Percentiles rank a stretch among this genome's conserved stretches.
These are phyloP conservation scores for Bolboschoenoplectus hybrid DNA, from an alignment of 202 grass and related monocot genomes.

Conservation along the genomic window DNA sequence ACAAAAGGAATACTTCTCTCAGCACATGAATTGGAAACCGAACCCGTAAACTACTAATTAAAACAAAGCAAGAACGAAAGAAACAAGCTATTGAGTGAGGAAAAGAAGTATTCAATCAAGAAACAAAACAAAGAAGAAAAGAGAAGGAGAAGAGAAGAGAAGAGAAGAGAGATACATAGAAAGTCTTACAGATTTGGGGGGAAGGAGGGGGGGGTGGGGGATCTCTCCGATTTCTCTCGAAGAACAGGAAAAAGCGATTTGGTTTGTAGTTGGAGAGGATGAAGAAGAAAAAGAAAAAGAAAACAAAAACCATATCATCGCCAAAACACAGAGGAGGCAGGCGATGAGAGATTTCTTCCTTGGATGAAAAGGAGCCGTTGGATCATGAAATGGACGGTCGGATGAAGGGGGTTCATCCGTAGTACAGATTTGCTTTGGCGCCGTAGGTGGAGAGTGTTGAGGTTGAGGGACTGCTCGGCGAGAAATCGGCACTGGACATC, in stretches of 20 bases:
- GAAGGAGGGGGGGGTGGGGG: too few species aligned
- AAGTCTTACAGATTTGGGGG: constrained; percentile 24
- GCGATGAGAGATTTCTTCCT: not conserved
- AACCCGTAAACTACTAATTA: not conserved
- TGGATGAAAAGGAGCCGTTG: not conserved
- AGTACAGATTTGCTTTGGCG: constrained; percentile 5
- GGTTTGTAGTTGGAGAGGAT: not conserved
- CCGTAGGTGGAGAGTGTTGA: not conserved
- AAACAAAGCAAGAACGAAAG: not conserved
- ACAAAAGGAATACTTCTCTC: not conserved
- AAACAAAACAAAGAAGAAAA: not conserved
- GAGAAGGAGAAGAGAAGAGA: too few species aligned
- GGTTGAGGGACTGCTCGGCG: not conserved
- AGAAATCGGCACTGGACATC: not conserved
- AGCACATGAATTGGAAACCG: not conserved
- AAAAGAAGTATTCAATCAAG: not conserved
- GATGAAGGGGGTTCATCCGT: not conserved
- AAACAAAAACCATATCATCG: not conserved
- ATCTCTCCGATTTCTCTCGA: not conserved
- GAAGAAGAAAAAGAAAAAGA: not conserved
- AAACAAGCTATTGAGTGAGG: constrained; percentile 6
- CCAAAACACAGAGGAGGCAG: not conserved
- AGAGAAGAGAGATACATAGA: not conserved
- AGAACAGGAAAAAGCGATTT: constrained; percentile 12
- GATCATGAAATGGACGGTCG: constrained; percentile 29